phyloP scores from a whole-genome alignment of 768 basidiomycete genomes.

The Tylopilus balloui region DNA sequence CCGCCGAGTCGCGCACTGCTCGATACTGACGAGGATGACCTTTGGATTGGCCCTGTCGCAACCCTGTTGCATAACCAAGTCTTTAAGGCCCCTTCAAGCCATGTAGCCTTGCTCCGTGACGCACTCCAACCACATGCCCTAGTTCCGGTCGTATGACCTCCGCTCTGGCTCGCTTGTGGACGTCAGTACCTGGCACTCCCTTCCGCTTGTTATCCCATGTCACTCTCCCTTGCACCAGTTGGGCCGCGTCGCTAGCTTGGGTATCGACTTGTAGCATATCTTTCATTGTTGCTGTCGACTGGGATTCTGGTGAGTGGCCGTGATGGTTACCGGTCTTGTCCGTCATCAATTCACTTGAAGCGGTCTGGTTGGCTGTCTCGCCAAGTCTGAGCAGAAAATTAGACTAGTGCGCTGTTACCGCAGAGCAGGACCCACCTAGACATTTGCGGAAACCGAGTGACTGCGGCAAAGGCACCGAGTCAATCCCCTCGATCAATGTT shows the following conservation, averaged over 20 bases:
- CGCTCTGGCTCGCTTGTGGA: conserved; percentile 1
- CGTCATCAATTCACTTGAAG: too few relatives aligned
- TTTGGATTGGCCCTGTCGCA: too few relatives aligned
- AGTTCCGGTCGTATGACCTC: background rate
- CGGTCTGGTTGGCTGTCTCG: background rate
- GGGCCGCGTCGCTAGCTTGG: background rate
- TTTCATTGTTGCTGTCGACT: background rate
- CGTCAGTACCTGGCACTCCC: background rate
- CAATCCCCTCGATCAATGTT: conserved; percentile 44
- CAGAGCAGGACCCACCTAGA: conserved; percentile 33
- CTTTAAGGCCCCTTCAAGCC: too few relatives aligned
- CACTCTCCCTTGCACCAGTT: background rate
- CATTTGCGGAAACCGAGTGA: conserved; percentile 32
- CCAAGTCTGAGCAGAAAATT: conserved; percentile 17
- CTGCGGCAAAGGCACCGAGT: conserved; percentile 23
- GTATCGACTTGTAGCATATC: background rate
- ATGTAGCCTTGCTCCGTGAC: too few relatives aligned
- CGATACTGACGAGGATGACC: too few relatives aligned
- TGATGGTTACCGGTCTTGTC: conserved; percentile 3
- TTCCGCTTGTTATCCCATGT: background rate
- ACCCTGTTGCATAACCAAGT: too few relatives aligned
- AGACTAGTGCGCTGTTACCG: conserved; percentile 36
- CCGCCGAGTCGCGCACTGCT: too few relatives aligned
- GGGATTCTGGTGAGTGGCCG: conserved; percentile 2
- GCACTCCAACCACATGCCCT: background rate